These are phyloP conservation scores for carrot (Daucus carota) DNA, from an alignment of 129 eudicot genomes.

Conservation along the genomic window DH1_v3.0 NC_030381.2:46767001-46767500, in stretches of 20 bases:
- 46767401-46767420: neutral
- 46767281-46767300: slow-evolving; percentile 1
- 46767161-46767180: neutral
- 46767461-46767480: slow-evolving; percentile 29
- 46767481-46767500: slow-evolving; percentile 7
- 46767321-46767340: neutral
- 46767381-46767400: slow-evolving; percentile 7
- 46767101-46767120: too few relatives aligned
- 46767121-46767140: neutral
- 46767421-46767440: slow-evolving; percentile 11
- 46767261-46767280: neutral
- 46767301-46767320: neutral
- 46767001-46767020: too few relatives aligned
- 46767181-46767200: neutral
- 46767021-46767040: too few relatives aligned
- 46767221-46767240: neutral
- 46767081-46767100: too few relatives aligned
- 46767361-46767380: neutral
- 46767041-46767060: too few relatives aligned
- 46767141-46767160: neutral
- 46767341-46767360: neutral
- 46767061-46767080: too few relatives aligned
- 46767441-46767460: slow-evolving; percentile 20
- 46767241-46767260: neutral
- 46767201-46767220: neutral